These are phyloP conservation scores for Candida gorgasii DNA, from an alignment of 805 yeast genomes.

Conservation along the genomic window DNA sequence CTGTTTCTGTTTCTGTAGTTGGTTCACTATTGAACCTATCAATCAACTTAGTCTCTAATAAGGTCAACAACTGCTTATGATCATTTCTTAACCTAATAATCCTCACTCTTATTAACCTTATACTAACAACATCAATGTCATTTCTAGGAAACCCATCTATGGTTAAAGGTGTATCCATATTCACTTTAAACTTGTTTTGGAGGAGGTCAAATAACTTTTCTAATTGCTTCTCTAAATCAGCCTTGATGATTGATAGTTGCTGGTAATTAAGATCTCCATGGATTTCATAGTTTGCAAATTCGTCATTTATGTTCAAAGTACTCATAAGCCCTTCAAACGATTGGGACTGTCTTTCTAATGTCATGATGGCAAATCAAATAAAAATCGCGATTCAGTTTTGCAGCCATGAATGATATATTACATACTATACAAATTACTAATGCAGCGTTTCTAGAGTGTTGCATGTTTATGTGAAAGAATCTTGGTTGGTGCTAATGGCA, in stretches of 20 bases:
- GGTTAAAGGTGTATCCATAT: slow-evolving; percentile 65
- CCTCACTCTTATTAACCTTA: slow-evolving; percentile 61
- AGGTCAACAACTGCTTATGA: slow-evolving; percentile 47
- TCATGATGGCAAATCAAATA: slow-evolving; percentile 11
- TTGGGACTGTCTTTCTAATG: slow-evolving; percentile 10
- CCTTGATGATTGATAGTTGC: slow-evolving; percentile 14
- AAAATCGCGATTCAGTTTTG: not conserved
- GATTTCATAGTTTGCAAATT: slow-evolving; percentile 10
- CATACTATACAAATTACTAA: slow-evolving; percentile 1
- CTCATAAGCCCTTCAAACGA: slow-evolving; percentile 19
- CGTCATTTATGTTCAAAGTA: slow-evolving; percentile 15
- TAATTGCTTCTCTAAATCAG: slow-evolving; percentile 27
- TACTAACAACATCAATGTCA: slow-evolving; percentile 75
- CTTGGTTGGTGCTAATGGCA: slow-evolving; percentile 32
- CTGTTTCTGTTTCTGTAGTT: not conserved
- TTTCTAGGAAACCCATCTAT: slow-evolving; percentile 86
- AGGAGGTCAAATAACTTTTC: slow-evolving; percentile 42
- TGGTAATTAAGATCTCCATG: slow-evolving; percentile 15
- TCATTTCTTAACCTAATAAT: slow-evolving; percentile 75
- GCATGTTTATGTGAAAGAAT: no score
- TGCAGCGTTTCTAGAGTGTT: no score
- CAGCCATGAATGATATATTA: slow-evolving; percentile 2
- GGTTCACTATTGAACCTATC: slow-evolving; percentile 35
- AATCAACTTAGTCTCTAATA: slow-evolving; percentile 48
- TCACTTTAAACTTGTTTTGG: slow-evolving; percentile 44